Evolutionary conservation across 768 basidiomycete species (phyloP).

Genomic region (Lactarius hatsudake): DNA sequence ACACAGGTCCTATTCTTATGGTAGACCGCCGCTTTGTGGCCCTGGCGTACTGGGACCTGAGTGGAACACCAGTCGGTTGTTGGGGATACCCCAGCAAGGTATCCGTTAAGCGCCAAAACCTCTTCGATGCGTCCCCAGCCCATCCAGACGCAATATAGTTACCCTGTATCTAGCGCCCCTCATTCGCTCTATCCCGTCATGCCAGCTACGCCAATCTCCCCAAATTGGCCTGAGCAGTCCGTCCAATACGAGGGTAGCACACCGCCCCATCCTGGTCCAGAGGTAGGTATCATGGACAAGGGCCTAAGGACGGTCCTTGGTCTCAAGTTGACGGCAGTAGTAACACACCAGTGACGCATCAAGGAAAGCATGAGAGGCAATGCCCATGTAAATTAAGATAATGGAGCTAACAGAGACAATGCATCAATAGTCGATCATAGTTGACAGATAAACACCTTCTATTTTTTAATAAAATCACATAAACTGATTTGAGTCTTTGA

Average conservation of each 20-base stretch:
- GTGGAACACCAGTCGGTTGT: slow-evolving; percentile 13
- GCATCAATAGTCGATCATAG: too few species aligned
- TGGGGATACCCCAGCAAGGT: slow-evolving; percentile 10
- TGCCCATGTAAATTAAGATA: too few species aligned
- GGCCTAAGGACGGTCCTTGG: too few species aligned
- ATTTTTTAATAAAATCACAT: too few species aligned
- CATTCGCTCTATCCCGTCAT: slow-evolving; percentile 18
- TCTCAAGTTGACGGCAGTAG: too few species aligned
- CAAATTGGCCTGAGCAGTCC: slow-evolving; percentile 20
- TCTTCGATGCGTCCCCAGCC: slow-evolving; percentile 16
- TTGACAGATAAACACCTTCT: too few species aligned
- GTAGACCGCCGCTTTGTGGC: slow-evolving; percentile 16
- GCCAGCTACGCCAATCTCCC: slow-evolving; percentile 5
- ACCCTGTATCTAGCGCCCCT: slow-evolving; percentile 9
- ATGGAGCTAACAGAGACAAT: too few species aligned
- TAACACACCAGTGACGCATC: too few species aligned
- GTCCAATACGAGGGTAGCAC: slow-evolving; percentile 20
- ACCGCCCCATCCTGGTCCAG: slow-evolving; percentile 11
- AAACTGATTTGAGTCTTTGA: too few species aligned
- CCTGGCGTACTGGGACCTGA: slow-evolving; percentile 22
- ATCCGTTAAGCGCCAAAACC: background rate
- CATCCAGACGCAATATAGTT: slow-evolving; percentile 15
- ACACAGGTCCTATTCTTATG: slow-evolving; percentile 8
- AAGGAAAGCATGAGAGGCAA: too few species aligned
- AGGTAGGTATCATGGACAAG: too few species aligned